Evolutionary conservation across 805 yeast species (phyloP).

Genomic region (Osmozyma mogii): DNA sequence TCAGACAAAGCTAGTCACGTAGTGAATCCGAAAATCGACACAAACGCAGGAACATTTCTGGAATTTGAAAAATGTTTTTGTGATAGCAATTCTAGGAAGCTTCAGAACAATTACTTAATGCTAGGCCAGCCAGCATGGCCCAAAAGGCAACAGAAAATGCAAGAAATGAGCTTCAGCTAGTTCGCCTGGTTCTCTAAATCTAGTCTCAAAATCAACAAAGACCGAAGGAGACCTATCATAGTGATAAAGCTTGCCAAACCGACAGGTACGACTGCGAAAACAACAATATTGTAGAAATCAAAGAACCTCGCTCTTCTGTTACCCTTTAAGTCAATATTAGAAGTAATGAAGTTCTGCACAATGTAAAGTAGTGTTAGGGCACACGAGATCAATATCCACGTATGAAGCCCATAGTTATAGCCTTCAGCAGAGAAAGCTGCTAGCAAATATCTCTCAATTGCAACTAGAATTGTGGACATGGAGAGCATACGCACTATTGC

Average conservation of each 20-base stretch:
- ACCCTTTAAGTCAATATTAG: conserved; percentile 50
- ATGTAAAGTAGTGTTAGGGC: conserved; percentile 73
- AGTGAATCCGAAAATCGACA: too few relatives aligned
- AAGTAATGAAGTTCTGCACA: conserved; percentile 81
- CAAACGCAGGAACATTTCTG: too few relatives aligned
- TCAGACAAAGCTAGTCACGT: too few relatives aligned
- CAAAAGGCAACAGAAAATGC: too few relatives aligned
- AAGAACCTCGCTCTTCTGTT: conserved; percentile 54
- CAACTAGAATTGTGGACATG: conserved; percentile 65
- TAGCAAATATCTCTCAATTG: conserved; percentile 60
- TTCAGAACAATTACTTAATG: too few relatives aligned
- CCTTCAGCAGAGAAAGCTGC: conserved; percentile 60
- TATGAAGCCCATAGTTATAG: conserved; percentile 67
- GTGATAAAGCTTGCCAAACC: conserved; percentile 92
- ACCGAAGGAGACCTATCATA: conserved; percentile 75
- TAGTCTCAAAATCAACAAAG: conserved; percentile 64
- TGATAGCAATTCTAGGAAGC: too few relatives aligned
- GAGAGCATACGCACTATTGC: conserved; percentile 83
- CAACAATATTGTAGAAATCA: conserved; percentile 81
- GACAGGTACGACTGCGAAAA: conserved; percentile 96
- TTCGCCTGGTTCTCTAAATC: too few relatives aligned
- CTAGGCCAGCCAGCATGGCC: too few relatives aligned
- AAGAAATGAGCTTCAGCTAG: too few relatives aligned
- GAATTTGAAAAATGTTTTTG: too few relatives aligned
- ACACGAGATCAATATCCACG: conserved; percentile 90